Evolutionary conservation across 208 protist genomes (phyloP), one percentile per base, ranked within the genome.

Genomic region (Porcisia hertigi): DNA sequence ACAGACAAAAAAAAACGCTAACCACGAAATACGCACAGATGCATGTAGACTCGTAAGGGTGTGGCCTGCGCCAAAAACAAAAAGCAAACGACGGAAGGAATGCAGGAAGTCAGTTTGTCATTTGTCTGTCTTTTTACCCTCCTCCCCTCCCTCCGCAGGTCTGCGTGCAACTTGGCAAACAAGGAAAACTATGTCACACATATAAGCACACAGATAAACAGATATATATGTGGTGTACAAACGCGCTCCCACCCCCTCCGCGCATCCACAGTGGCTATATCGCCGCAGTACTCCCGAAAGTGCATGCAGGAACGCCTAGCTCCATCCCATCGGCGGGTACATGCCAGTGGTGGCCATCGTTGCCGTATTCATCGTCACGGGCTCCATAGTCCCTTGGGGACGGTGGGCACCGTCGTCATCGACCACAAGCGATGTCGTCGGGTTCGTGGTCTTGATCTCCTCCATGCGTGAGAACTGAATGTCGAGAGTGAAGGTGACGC

Each of bases 401-500:
- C 87, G 83, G 69, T 92, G 86, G 57, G 83, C 81, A 67, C 92
- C 91, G 54, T 89, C 81, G 45, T 97, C 89, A 71, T 92, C 87
- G 14, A 97, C 81, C 39, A 96, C 77, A 60, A 96, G 86, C 25
- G 92, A 96, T 62, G 89, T 95, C 47, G 82, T 67, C 1, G 92
- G 92, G 71, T 96, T 96, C 25, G 88, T 95, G 1, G 90, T 94
- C 81, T 96, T 96, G 67, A 97, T 94, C 73, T 98, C 91, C 47
- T 95, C 94, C 92, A 97, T 95, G 76, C 90, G 88, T 1, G 88
- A 94, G 74, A 96, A 97, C 76, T 98, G 94, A 69, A 98, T 98
- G 81, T 98, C 94, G 53, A 98, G 86, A 16, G 90, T 96, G 80
- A 98, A 98, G 41, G 89, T 95, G 43, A 96, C 80, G 5, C 87